Evolutionary conservation across 768 basidiomycete species (phyloP).

Genomic region (Trametes punicea): DNA sequence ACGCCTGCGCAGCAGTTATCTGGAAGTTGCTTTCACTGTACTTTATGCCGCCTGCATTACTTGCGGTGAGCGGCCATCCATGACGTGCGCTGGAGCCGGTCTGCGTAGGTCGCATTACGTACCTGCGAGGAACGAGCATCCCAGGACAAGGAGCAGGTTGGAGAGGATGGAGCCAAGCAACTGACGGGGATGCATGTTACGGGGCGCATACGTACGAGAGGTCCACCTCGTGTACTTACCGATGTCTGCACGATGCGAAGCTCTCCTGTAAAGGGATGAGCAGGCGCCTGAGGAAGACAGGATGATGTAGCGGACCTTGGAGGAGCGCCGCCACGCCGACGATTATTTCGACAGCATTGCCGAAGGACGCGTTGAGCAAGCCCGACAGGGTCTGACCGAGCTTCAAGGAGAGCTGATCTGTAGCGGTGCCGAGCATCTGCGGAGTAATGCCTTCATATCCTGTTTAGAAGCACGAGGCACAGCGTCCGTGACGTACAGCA

Average conservation of each 20-base stretch:
- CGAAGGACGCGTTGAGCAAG: conserved; percentile 80
- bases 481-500: conserved; percentile 47
- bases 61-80: background rate
- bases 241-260: conserved; percentile 91
- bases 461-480: background rate
- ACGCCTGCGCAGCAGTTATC: conserved; percentile 86
- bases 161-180: conserved; percentile 91
- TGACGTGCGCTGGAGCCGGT: background rate
- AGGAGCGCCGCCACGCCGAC: conserved; percentile 82
- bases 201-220: background rate
- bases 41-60: conserved; percentile 58
- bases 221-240: conserved; percentile 36
- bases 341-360: conserved; percentile 85
- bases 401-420: conserved; percentile 74
- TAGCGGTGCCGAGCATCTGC: conserved; percentile 75
- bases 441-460: background rate
- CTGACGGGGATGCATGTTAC: conserved; percentile 32
- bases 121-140: conserved; percentile 88
- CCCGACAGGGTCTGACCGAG: conserved; percentile 86
- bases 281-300: background rate
- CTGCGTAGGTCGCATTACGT: conserved; percentile 20
- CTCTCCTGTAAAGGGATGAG: conserved; percentile 46
- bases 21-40: conserved; percentile 71
- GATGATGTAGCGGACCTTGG: conserved; percentile 46
- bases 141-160: conserved; percentile 86